Evolutionary conservation across 2,329 filamentous ascomycete species (phyloP).

Genomic region (Alternaria sp.): DNA sequence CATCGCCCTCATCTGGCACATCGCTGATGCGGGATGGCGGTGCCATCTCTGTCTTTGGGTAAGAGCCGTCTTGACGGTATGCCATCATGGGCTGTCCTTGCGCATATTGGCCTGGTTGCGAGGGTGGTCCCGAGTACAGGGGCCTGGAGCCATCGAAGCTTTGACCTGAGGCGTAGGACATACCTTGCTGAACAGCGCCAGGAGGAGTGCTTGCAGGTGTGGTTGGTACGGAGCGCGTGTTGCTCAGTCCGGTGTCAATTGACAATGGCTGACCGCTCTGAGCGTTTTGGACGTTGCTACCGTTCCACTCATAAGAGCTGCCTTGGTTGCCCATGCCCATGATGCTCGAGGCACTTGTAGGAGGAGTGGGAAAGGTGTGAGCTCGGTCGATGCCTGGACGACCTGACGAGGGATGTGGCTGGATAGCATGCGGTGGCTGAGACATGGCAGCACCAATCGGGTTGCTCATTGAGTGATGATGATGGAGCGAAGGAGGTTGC

Average conservation of each 20-base stretch:
- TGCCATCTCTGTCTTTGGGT: slow-evolving; percentile 88
- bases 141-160: slow-evolving; percentile 79
- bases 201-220: slow-evolving; percentile 93
- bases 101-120: slow-evolving; percentile 74
- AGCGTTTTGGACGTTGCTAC: slow-evolving; percentile 51
- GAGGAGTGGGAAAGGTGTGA: slow-evolving; percentile 93
- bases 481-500: slow-evolving; percentile 73
- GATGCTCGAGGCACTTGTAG: slow-evolving; percentile 89
- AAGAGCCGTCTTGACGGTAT: slow-evolving; percentile 61
- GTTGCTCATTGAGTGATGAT: slow-evolving; percentile 73
- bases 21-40: slow-evolving; percentile 74
- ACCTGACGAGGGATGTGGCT: slow-evolving; percentile 63
- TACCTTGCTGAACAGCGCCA: slow-evolving; percentile 78
- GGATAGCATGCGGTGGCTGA: slow-evolving; percentile 72
- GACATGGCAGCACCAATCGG: slow-evolving; percentile 67
- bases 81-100: slow-evolving; percentile 70
- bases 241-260: slow-evolving; percentile 81
- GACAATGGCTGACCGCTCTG: slow-evolving; percentile 76
- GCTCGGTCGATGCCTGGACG: slow-evolving; percentile 79
- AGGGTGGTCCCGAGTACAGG: slow-evolving; percentile 76
- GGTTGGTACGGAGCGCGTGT: slow-evolving; percentile 83
- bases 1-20: slow-evolving; percentile 67
- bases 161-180: slow-evolving; percentile 77
- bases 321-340: slow-evolving; percentile 78
- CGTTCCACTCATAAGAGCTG: slow-evolving; percentile 79